Percentiles rank a stretch among this genome's conserved stretches.
These are phyloP conservation scores for Pythium scleroteichum DNA, from an alignment of 352 stramenopile genomes.

Conservation along the genomic window DNA sequence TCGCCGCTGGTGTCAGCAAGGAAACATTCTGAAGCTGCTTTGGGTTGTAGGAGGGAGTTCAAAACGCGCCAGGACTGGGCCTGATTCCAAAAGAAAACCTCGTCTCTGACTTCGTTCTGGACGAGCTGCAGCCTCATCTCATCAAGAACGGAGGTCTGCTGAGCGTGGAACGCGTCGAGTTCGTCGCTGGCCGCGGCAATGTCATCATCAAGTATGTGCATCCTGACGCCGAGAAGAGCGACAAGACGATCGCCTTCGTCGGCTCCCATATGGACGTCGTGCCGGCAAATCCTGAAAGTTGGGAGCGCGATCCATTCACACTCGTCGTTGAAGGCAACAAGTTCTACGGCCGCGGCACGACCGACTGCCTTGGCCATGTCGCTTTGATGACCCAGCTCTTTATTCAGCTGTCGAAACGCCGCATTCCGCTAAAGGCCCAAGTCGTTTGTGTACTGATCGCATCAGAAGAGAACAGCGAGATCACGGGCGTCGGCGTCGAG, in stretches of 20 bases:
- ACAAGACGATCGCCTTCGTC: slow-evolving; percentile 87
- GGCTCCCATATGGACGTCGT: slow-evolving; percentile 93
- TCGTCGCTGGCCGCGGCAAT: slow-evolving; percentile 84
- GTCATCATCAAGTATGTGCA: slow-evolving; percentile 90
- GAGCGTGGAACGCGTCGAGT: slow-evolving; percentile 78
- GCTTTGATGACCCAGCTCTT: slow-evolving; percentile 88
- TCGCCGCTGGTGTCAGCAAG: too few species aligned
- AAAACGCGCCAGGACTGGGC: slow-evolving; percentile 40
- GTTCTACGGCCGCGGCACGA: slow-evolving; percentile 91
- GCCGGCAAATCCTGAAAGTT: slow-evolving; percentile 88
- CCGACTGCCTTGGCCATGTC: slow-evolving; percentile 92
- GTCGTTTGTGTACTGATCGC: slow-evolving; percentile 92
- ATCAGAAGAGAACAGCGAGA: slow-evolving; percentile 83
- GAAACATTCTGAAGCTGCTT: too few species aligned
- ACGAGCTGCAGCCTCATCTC: slow-evolving; percentile 73
- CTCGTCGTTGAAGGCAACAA: slow-evolving; percentile 90
- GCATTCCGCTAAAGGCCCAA: slow-evolving; percentile 67
- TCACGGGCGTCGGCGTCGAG: slow-evolving; percentile 87
- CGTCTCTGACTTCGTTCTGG: slow-evolving; percentile 88
- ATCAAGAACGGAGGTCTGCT: slow-evolving; percentile 70
- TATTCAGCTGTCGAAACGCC: slow-evolving; percentile 67
- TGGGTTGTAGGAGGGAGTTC: too few species aligned
- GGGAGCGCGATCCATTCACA: slow-evolving; percentile 88
- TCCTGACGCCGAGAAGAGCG: slow-evolving; percentile 32
- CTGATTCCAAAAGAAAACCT: slow-evolving; percentile 87